Base-by-base conservation (phyloP, 495 filamentous ascomycete species). In the Chlorociboria aeruginascens region DNA sequence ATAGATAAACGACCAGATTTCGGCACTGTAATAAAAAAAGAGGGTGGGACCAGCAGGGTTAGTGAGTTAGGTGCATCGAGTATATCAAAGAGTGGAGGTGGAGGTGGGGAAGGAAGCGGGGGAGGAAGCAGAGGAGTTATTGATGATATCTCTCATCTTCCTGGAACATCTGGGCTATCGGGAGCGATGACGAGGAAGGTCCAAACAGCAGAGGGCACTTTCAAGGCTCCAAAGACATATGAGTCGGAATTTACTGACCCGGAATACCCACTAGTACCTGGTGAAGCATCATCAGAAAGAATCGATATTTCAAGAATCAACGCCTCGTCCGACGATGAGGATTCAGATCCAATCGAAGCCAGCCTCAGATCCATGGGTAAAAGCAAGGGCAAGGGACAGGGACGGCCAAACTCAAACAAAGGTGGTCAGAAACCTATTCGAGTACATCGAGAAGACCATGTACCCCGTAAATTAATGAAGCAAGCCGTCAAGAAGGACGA, bases 381-480 rank as follows among this genome's bases (percentile, higher is more conserved):
- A 34, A 28, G 44, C 13, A 32, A n/a, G 10, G n/a, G 20, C 13
- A 37, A 48, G 4, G 32, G 40, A 16, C 52, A 53, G 8, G 39
- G 37, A 28, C 43, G 48, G 29, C 14, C 50, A 3, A 28, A 8
- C 10, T 28, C 37, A 4, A 43, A 13, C 13, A 59, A 57, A 38
- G 20, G 39, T 8, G 64, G 55, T 10, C 55, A 49, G n/a, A 58
- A 58, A 12, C 73, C 73, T 0, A 58, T 82, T 45, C 73, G 77
- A 28, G 62, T 82, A 38, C 47, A 64, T 32, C 64, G 79, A 30
- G 61, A 68, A 14, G 66, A 71, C 50, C 76, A 79, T 54, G 68
- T 73, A 50, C 72, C 77, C 1, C 66, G 70, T 14, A 25, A 25
- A 25, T 4, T 25, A 4, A 25, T 64, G 16, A 53, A 72, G 2